Evolutionary conservation across 176 grass and related monocot genomes (phyloP).

Genomic region (Canna indica): DNA sequence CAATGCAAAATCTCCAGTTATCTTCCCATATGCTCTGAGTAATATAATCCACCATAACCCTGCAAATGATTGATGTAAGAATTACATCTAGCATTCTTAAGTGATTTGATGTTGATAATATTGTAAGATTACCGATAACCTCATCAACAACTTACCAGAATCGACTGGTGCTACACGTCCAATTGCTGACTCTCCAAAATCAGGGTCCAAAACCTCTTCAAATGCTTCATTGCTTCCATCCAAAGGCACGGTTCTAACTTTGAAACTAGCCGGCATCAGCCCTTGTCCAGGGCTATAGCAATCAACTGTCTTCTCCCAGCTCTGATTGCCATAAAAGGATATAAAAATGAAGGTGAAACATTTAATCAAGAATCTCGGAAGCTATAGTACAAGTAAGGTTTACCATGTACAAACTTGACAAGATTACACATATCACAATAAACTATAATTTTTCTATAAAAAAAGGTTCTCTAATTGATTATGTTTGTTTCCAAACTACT

Average conservation of each 20-base stretch:
- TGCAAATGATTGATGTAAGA: conserved; percentile 26
- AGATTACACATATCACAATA: neutral
- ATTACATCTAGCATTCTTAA: neutral
- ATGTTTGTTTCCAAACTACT: neutral
- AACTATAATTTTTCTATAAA: neutral
- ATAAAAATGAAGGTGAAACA: conserved; percentile 4
- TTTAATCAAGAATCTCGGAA: conserved; percentile 1
- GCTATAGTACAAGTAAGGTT: neutral
- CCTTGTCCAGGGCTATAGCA: conserved; percentile 91
- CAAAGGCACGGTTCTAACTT: conserved; percentile 84
- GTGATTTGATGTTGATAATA: conserved; percentile 1
- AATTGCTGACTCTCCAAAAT: conserved; percentile 94
- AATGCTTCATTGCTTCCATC: conserved; percentile 90
- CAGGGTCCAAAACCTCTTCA: conserved; percentile 95
- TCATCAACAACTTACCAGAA: conserved; percentile 52
- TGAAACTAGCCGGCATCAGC: conserved; percentile 97
- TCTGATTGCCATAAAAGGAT: conserved; percentile 30
- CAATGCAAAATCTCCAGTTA: conserved; percentile 80
- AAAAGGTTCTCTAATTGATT: neutral
- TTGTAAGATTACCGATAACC: neutral
- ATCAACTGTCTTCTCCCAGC: conserved; percentile 97
- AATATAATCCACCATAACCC: conserved; percentile 98
- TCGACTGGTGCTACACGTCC: conserved; percentile 93
- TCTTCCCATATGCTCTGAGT: conserved; percentile 82
- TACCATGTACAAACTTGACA: neutral